phyloP scores from a whole-genome alignment of 768 basidiomycete species.

The Nidularia sp. region DNA sequence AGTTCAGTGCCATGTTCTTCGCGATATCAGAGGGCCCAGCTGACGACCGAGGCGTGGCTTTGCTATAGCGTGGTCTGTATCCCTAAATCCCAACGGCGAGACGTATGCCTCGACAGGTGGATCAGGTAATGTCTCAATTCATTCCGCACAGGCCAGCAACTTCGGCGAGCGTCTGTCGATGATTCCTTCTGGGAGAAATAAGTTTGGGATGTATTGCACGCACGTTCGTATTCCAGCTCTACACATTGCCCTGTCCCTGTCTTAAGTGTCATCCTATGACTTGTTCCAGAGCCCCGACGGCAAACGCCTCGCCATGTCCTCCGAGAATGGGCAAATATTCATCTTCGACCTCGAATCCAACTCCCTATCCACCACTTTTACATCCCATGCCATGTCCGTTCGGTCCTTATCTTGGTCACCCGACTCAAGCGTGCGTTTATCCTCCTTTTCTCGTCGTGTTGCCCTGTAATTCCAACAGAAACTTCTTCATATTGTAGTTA shows the following conservation, averaged over 20 bases:
- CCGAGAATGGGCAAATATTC: slow-evolving; percentile 85
- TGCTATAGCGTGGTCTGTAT: slow-evolving; percentile 74
- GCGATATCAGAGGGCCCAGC: background rate
- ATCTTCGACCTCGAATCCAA: slow-evolving; percentile 77
- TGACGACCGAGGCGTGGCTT: background rate
- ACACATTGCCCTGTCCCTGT: background rate
- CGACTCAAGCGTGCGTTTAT: slow-evolving; percentile 73
- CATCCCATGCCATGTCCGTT: slow-evolving; percentile 88
- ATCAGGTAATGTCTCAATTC: slow-evolving; percentile 68
- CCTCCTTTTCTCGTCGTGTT: slow-evolving; percentile 4
- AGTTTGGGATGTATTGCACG: slow-evolving; percentile 73
- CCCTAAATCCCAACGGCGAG: slow-evolving; percentile 68
- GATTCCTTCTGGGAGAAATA: slow-evolving; percentile 64
- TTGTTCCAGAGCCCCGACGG: slow-evolving; percentile 81
- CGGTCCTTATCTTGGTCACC: slow-evolving; percentile 86
- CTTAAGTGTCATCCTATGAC: background rate
- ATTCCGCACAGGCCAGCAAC: slow-evolving; percentile 61
- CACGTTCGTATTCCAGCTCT: slow-evolving; percentile 41
- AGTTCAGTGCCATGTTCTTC: slow-evolving; percentile 17
- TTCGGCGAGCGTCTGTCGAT: slow-evolving; percentile 63
- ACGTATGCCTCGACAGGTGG: slow-evolving; percentile 74
- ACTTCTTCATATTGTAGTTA: slow-evolving; percentile 40
- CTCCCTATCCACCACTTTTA: slow-evolving; percentile 64
- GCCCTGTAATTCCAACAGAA: background rate
- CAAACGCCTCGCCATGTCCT: slow-evolving; percentile 71